A percentile compares a stretch with the other conserved stretches of the same genome.
Evolutionary conservation across 768 basidiomycete genomes (phyloP).

Genomic region (Butyriboletus loyo): DNA sequence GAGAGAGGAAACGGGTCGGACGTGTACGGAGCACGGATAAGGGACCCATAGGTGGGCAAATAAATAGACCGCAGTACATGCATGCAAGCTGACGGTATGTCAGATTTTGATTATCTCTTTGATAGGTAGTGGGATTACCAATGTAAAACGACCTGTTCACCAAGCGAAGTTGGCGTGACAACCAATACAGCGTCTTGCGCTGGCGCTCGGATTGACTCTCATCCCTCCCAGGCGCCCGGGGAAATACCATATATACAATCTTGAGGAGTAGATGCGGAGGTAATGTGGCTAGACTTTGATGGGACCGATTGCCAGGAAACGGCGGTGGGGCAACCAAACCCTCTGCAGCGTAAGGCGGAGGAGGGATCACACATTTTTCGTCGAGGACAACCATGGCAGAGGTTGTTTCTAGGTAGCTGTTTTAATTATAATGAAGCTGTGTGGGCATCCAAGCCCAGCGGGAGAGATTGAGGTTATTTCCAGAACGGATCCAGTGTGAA

Average conservation of each 20-base stretch:
- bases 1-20: slow-evolving; percentile 74
- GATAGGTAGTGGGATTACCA: slow-evolving; percentile 33
- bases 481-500: not conserved
- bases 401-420: not conserved
- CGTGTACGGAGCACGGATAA: slow-evolving; percentile 66
- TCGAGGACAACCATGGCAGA: slow-evolving; percentile 44
- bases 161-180: slow-evolving; percentile 57
- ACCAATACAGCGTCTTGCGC: slow-evolving; percentile 70
- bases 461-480: not conserved
- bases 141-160: slow-evolving; percentile 67
- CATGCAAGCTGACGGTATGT: slow-evolving; percentile 58
- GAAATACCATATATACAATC: slow-evolving; percentile 65
- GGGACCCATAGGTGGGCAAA: slow-evolving; percentile 58
- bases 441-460: too few relatives aligned
- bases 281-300: slow-evolving; percentile 34
- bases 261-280: slow-evolving; percentile 67
- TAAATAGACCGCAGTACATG: slow-evolving; percentile 76
- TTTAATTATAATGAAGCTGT: slow-evolving; percentile 2
- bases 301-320: slow-evolving; percentile 25
- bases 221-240: slow-evolving; percentile 41
- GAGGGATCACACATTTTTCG: slow-evolving; percentile 38
- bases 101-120: not conserved
- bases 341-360: slow-evolving; percentile 37
- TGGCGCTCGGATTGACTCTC: slow-evolving; percentile 46
- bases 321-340: slow-evolving; percentile 32